phyloP scores from a whole-genome alignment of 257 asterid species.

The Haberlea rhodopensis region DNA sequence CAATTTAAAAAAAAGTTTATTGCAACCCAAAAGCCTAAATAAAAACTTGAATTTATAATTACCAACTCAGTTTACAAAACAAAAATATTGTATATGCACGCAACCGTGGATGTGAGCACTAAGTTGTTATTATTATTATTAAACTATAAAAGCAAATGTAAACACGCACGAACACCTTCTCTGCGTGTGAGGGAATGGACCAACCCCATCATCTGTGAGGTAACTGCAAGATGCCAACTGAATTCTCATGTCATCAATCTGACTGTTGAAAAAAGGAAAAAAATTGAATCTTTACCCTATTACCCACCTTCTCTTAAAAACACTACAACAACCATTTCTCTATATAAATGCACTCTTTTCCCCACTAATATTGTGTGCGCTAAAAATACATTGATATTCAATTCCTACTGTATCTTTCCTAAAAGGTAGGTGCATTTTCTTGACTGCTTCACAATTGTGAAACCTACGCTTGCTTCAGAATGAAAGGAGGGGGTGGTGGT shows the following conservation, averaged over 20 bases:
- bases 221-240: no score
- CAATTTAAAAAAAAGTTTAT: no score
- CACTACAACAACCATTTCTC: not conserved
- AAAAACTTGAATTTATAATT: no score
- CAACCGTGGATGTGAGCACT: no score
- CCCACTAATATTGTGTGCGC: not conserved
- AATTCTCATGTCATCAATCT: not conserved
- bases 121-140: no score
- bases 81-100: no score
- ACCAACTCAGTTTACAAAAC: no score
- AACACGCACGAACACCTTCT: no score
- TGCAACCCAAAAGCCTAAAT: no score
- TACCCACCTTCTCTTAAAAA: not conserved
- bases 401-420: conserved; percentile 7
- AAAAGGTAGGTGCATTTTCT: conserved; percentile 40
- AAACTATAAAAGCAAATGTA: no score
- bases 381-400: not conserved
- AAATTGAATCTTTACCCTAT: not conserved
- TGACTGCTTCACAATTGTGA: not conserved
- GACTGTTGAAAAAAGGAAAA: not conserved
- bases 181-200: no score
- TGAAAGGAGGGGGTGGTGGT: not conserved
- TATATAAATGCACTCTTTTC: not conserved
- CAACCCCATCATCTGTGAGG: no score
- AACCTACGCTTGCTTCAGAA: not conserved